Base-by-base conservation (phyloP, 352 stramenopile genomes). In the Phytophthora macrochlamydospora region DNA sequence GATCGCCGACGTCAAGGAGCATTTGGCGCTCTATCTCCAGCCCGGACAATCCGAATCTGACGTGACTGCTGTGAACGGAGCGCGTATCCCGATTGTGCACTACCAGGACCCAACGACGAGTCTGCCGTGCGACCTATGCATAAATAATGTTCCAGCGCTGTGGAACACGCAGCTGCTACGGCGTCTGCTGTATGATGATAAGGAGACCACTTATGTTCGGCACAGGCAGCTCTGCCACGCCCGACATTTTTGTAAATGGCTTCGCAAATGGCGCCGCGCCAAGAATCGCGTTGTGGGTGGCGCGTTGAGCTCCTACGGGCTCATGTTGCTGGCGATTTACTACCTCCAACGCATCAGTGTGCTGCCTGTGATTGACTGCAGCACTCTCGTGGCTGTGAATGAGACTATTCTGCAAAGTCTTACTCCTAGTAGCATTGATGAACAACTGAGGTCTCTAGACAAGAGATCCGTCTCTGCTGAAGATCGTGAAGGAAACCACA, bases 141-240 rank as follows among this genome's bases (percentile, higher is more conserved):
- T 95, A 51, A 95, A 95, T 66, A 95, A 95, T 61, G 29, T 89
- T n/a, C 51, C 87, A 3, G 85, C 87, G 14, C 59, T 95, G 9
- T 95, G 83, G 84, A 95, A 95, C 66, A 90, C 85, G 24, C 70
- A 80, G 48, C 78, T 95, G 7, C 62, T 91, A 28, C 55, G 63
- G 13, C 68, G 62, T 48, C 30, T 84, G 6, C 60, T 90, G 44
- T 50, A 65, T 48, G 65, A 56, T 6, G 50, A 46, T 51, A 32
- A 11, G 7, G 32, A 49, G 40, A 9, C 31, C 13, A 50, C n/a
- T 55, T 13, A 51, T 32, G 11, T 14, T 14, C 37, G 69, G 51
- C 48, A 35, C 38, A 51, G 7, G 8, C 67, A 70, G 33, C 35
- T 65, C 18, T 18, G 31, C 24, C 53, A 78, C 4, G 63, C 67